Percentiles rank a stretch among this genome's conserved stretches.
Evolutionary conservation across 2,329 filamentous ascomycete species (phyloP).

Genomic region (Cordyceps cicadae): DNA sequence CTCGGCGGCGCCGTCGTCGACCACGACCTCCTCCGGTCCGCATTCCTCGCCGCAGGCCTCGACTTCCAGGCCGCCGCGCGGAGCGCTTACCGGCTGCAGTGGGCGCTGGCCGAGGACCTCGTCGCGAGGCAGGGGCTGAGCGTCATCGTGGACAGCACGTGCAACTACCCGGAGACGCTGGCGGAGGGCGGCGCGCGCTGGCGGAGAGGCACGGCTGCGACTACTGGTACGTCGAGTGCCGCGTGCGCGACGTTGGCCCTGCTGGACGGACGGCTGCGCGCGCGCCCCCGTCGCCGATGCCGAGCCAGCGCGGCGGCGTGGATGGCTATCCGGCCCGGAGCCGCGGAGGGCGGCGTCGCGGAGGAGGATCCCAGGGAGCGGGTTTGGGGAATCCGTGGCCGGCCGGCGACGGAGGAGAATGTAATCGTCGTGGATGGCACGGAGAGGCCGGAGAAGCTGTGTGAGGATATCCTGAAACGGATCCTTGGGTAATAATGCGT

Average conservation of each 20-base stretch:
- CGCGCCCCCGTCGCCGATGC: constrained; percentile 17
- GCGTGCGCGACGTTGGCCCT: constrained; percentile 23
- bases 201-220: constrained; percentile 16
- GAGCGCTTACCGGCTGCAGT: constrained; percentile 27
- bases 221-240: constrained; percentile 27
- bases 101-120: constrained; percentile 25
- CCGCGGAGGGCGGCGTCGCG: background rate
- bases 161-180: constrained; percentile 26
- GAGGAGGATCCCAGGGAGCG: constrained; percentile 15
- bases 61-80: constrained; percentile 25
- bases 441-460: constrained; percentile 13
- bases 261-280: constrained; percentile 21
- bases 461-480: constrained; percentile 17
- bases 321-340: constrained; percentile 18
- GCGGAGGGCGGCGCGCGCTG: constrained; percentile 19
- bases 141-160: constrained; percentile 31
- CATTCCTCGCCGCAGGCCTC: constrained; percentile 21
- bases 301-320: constrained; percentile 24
- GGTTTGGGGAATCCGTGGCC: constrained; percentile 23
- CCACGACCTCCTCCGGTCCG: constrained; percentile 28
- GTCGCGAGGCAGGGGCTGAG: constrained; percentile 24
- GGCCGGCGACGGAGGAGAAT: constrained; percentile 16
- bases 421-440: constrained; percentile 21
- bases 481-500: background rate
- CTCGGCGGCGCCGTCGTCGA: constrained; percentile 25